A percentile compares a stretch with the other conserved stretches of the same genome.
Conservation (phyloP, 371 early-diverging fungal genomes). For the Rhizopus sp. region DNA sequence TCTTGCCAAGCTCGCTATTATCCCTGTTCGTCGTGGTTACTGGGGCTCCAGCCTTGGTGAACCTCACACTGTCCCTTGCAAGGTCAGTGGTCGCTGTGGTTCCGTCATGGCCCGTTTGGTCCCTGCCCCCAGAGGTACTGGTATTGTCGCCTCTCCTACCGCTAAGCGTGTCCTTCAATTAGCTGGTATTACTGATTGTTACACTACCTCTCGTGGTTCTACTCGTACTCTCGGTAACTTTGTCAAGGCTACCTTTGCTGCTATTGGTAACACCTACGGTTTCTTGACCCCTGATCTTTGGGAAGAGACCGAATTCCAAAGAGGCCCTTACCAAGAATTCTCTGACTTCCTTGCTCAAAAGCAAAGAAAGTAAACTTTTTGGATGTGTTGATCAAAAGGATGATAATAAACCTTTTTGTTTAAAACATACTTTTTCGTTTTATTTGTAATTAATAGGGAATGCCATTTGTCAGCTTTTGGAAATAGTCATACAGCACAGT, state of each 20-base stretch:
- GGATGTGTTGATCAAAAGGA: conserved; percentile 3
- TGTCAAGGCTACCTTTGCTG: conserved; percentile 98
- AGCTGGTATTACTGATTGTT: conserved; percentile 98
- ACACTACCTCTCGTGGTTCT: conserved; percentile 93
- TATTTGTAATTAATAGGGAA: conserved; percentile 24
- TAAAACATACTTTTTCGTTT: background rate
- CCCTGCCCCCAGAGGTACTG: conserved; percentile 99
- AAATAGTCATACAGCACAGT: conserved; percentile 87
- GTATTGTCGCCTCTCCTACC: conserved; percentile 95
- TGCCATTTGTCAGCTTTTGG: conserved; percentile 91
- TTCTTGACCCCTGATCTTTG: conserved; percentile 98
- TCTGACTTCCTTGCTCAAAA: conserved; percentile 82
- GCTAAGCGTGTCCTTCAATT: conserved; percentile 97
- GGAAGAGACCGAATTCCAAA: conserved; percentile 84
- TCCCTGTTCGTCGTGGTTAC: conserved; percentile 98
- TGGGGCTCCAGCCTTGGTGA: conserved; percentile 97
- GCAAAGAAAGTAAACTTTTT: conserved; percentile 38
- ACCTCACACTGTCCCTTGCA: conserved; percentile 98
- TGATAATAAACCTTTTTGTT: background rate
- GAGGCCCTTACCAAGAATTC: conserved; percentile 91
- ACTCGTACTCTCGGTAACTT: conserved; percentile 95
- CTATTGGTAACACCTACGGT: conserved; percentile 96
- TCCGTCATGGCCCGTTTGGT: conserved; percentile 92
- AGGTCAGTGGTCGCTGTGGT: conserved; percentile 99
- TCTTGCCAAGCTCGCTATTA: conserved; percentile 96